These are phyloP conservation scores for Scolecobasidium constrictum DNA, from an alignment of 2,329 filamentous ascomycete species.

Conservation along the genomic window DNA sequence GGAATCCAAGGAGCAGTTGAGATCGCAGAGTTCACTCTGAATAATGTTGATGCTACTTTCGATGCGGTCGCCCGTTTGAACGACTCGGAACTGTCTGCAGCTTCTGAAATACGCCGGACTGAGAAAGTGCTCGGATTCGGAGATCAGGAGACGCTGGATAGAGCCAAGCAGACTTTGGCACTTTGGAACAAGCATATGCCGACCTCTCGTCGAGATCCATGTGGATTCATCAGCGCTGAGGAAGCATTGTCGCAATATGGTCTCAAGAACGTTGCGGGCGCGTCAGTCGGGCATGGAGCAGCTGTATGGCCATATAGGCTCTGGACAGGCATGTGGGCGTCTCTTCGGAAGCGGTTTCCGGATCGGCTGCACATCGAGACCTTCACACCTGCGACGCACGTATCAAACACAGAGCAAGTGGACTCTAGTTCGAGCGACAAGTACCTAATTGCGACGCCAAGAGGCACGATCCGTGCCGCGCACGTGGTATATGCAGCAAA, in stretches of 20 bases:
- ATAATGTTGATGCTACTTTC: neutral
- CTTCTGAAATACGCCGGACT: neutral
- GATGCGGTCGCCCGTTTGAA: neutral
- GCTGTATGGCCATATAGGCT: neutral
- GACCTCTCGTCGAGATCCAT: neutral
- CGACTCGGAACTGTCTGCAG: neutral
- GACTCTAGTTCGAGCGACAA: neutral
- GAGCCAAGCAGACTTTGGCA: neutral
- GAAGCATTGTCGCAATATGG: neutral
- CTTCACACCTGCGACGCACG: neutral
- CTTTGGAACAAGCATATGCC: neutral
- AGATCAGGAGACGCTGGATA: neutral
- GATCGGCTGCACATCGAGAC: neutral
- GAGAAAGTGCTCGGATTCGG: neutral
- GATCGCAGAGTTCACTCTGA: neutral
- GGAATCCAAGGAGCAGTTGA: neutral
- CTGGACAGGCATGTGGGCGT: neutral
- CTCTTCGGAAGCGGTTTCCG: neutral
- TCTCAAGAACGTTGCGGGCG: neutral
- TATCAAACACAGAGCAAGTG: neutral
- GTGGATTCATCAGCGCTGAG: neutral
- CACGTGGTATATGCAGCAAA: neutral
- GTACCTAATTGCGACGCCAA: neutral
- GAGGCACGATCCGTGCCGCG: neutral
- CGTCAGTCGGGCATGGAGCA: neutral